Conservation (phyloP, 495 filamentous ascomycete species). For the Filosporella fistucella region DNA sequence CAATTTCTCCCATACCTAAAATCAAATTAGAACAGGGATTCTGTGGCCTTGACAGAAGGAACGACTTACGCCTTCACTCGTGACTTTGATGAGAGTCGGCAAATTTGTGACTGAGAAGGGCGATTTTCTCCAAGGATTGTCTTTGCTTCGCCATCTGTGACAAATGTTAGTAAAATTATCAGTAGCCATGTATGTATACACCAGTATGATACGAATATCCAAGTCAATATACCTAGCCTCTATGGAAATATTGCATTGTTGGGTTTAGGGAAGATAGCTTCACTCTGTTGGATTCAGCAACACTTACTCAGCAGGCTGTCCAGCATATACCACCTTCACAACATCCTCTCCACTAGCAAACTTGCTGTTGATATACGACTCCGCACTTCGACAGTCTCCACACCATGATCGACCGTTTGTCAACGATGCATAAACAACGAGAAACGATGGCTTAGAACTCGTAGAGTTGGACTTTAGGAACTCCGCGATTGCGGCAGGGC, state of each 20-base stretch:
- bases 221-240: too few relatives aligned
- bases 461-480: not conserved
- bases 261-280: too few relatives aligned
- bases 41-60: not conserved
- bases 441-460: constrained; percentile 1
- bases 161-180: too few relatives aligned
- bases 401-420: constrained; percentile 11
- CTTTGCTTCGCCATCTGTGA: constrained; percentile 9
- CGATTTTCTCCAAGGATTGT: constrained; percentile 17
- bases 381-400: constrained; percentile 14
- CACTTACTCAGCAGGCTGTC: constrained; percentile 10
- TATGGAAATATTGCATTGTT: too few relatives aligned
- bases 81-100: constrained; percentile 17
- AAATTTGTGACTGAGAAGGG: constrained; percentile 13
- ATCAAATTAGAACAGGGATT: not conserved
- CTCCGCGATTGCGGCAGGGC: not conserved
- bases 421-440: constrained; percentile 12
- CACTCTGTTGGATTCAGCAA: too few relatives aligned
- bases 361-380: constrained; percentile 10
- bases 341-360: constrained; percentile 5
- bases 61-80: constrained; percentile 9
- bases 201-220: too few relatives aligned
- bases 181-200: too few relatives aligned
- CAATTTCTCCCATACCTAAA: constrained; percentile 16
- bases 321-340: constrained; percentile 12